These are phyloP conservation scores for Cryptosporidium andersoni DNA, from an alignment of 169 alveolate species.

Conservation along the genomic window DNA sequence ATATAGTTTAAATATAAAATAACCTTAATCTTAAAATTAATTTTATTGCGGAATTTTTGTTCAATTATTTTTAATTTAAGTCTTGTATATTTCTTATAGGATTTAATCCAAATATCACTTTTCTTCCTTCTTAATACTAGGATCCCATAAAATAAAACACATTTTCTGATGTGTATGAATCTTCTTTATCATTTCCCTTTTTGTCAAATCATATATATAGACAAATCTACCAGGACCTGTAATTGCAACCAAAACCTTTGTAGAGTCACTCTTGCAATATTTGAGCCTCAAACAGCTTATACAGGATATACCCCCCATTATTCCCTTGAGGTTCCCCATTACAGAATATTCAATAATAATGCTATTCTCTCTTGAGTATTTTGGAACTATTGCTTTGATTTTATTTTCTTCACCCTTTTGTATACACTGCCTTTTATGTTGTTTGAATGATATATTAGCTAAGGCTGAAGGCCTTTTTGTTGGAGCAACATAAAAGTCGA, in stretches of 20 bases:
- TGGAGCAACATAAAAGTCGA: not conserved
- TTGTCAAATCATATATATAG: slow-evolving; percentile 48
- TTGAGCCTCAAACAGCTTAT: slow-evolving; percentile 1
- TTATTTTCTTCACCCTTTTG: not conserved
- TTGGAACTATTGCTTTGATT: not conserved
- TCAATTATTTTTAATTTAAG: not conserved
- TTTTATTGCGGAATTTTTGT: not conserved
- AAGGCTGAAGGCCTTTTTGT: slow-evolving; percentile 22
- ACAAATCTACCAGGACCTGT: slow-evolving; percentile 51
- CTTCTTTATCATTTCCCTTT: slow-evolving; percentile 26
- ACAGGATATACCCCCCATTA: slow-evolving; percentile 42
- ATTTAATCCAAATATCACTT: not conserved
- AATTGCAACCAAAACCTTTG: slow-evolving; percentile 2
- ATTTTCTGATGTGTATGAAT: slow-evolving; percentile 32
- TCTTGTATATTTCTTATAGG: not conserved
- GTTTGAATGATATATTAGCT: not conserved
- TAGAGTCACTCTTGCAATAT: not conserved
- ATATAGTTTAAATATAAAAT: not conserved
- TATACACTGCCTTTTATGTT: not conserved
- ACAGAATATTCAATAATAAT: slow-evolving; percentile 2
- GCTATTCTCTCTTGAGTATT: not conserved
- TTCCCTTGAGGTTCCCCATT: slow-evolving; percentile 46
- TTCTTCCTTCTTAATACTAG: not conserved
- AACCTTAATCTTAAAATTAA: not conserved
- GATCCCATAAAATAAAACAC: not conserved